A percentile compares a stretch with the other conserved stretches of the same genome.
Evolutionary conservation across 805 yeast genomes (phyloP).

Genomic region (Yarrowia sp.): DNA sequence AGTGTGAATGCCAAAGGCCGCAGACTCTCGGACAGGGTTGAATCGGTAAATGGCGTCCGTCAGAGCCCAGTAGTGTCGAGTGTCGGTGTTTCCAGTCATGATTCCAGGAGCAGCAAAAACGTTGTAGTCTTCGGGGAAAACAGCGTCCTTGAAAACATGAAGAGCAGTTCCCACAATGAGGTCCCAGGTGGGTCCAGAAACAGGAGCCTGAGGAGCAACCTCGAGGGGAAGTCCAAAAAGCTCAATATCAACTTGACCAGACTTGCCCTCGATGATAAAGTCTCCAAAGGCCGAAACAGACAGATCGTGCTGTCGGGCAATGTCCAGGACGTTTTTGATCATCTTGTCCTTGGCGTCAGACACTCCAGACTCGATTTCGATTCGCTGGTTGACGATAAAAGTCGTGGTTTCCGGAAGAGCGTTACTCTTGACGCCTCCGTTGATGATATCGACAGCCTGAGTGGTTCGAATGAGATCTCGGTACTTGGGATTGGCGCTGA

Average conservation of each 20-base stretch:
- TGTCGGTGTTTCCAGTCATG: constrained; percentile 68
- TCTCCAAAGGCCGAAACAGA: constrained; percentile 45
- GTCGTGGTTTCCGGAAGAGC: constrained; percentile 67
- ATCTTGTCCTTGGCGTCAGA: constrained; percentile 44
- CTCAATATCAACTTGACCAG: constrained; percentile 4
- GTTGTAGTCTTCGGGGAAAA: constrained; percentile 37
- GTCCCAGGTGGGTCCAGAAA: constrained; percentile 43
- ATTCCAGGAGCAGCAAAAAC: constrained; percentile 53
- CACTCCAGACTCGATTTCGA: constrained; percentile 54
- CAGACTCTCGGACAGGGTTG: constrained; percentile 42
- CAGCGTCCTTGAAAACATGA: constrained; percentile 53
- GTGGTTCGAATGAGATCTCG: constrained; percentile 50
- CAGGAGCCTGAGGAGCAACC: constrained; percentile 52
- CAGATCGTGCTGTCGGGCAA: constrained; percentile 48
- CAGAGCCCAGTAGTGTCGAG: constrained; percentile 59
- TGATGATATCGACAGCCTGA: constrained; percentile 62
- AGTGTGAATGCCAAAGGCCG: constrained; percentile 48
- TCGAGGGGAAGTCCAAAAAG: constrained; percentile 37
- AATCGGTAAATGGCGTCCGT: constrained; percentile 58
- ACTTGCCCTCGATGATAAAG: constrained; percentile 34
- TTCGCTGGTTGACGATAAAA: constrained; percentile 59
- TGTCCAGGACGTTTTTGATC: constrained; percentile 38
- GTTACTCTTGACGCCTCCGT: constrained; percentile 72
- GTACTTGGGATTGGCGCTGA: background rate
- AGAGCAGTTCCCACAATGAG: constrained; percentile 57